Base-by-base conservation (phyloP, 805 yeast genomes). In the Ogataea allantospora region DNA sequence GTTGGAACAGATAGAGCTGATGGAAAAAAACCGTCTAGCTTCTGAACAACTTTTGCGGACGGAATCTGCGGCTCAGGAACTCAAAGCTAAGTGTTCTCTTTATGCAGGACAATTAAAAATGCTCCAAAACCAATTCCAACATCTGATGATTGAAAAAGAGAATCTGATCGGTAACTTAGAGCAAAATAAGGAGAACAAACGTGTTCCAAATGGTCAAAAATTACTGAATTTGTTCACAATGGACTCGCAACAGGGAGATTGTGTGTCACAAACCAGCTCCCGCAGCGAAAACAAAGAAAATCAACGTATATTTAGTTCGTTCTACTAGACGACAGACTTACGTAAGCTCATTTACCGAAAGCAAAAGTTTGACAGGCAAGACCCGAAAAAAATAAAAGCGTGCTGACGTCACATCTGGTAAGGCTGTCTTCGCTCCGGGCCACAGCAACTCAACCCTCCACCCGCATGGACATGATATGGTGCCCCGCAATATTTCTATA, bases 111-210 rank as follows among this genome's bases (percentile, higher is more conserved):
- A 47, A 10, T 24, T 44, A n/a, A 12, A 33, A 12, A 10, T 20
- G n/a, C 15, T 47, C 18, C 33, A 38, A 18, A 7, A 15, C 13
- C 29, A 49, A 23, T 32, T 38, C 26, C 13, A 36, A 7, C 26
- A 23, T n/a, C 35, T 47, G 15, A 29, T 33, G 17, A 19, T 33
- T 5, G 33, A 23, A 6, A 47, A 47, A 27, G 42, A 38, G 31
- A 30, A 33, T 22, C 31, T 49, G 16, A 27, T 47, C 17, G 29
- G 35, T 19, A 39, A 34, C 9, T 30, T 49, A 24, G 32, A 31
- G 18, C 19, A 28, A 14, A 17, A 19, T 12, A 25, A 16, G 20
- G 27, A 28, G 32, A 12, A 7, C 30, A 23, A 14, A n/a, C 38
- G 22, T 10, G 17, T 29, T 1, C 32, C 29, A 14, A 29, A 35